phyloP scores from a whole-genome alignment of 1,139 yeast species.

The Taiozyma sp. region DNA sequence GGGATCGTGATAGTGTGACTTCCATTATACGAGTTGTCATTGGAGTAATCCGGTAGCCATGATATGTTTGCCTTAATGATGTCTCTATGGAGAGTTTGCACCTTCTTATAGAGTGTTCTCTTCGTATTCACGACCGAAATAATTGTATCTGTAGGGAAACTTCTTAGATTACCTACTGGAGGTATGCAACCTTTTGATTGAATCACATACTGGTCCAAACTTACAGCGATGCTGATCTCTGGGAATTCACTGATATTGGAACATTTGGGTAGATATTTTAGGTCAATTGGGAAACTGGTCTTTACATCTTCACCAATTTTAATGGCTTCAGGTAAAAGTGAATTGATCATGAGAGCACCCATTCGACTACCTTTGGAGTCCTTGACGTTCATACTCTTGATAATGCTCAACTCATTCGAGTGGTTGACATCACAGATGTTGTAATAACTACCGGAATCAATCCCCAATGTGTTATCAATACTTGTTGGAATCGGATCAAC shows the following conservation, averaged over 20 bases:
- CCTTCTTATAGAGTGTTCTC: constrained; percentile 1
- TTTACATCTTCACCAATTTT: neutral
- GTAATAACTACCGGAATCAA: constrained; percentile 12
- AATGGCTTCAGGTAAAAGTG: constrained; percentile 11
- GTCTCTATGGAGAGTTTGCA: neutral
- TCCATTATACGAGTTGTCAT: constrained; percentile 2
- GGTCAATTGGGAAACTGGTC: constrained; percentile 9
- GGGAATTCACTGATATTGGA: constrained; percentile 1
- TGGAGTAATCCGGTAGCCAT: constrained; percentile 18
- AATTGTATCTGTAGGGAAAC: neutral
- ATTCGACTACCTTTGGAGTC: neutral
- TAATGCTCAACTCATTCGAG: constrained; percentile 8
- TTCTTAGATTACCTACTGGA: constrained; percentile 4
- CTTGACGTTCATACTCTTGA: constrained; percentile 12
- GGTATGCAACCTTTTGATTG: constrained; percentile 12
- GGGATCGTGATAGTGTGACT: constrained; percentile 10
- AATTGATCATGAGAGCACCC: constrained; percentile 10
- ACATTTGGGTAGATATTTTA: constrained; percentile 7
- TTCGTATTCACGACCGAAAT: neutral
- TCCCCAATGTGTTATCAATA: constrained; percentile 1
- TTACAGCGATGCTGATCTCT: neutral
- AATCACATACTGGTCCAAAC: constrained; percentile 12
- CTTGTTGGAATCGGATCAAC: constrained; percentile 9
- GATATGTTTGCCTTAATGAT: neutral
- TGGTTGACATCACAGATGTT: constrained; percentile 6